phyloP scores from a whole-genome alignment of 805 yeast genomes.

The Saccharomycopsis lassenensis region DNA sequence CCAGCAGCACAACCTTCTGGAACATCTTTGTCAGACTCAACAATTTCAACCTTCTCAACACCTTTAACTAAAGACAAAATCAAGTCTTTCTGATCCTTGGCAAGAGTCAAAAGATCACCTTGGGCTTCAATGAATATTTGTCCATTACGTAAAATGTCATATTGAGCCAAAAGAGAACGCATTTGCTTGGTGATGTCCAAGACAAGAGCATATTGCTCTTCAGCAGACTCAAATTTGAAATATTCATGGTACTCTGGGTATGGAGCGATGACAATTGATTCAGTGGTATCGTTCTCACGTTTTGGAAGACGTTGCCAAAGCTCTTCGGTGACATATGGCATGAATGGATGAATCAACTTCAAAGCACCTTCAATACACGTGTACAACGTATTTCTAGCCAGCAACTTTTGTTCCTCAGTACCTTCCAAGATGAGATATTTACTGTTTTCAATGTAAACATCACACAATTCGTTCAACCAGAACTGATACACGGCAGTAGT shows the following conservation, averaged over 20 bases:
- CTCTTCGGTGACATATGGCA: constrained; percentile 97
- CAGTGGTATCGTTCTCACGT: constrained; percentile 58
- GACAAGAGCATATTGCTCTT: constrained; percentile 69
- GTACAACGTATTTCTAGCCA: constrained; percentile 91
- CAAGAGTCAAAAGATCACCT: constrained; percentile 46
- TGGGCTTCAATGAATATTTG: constrained; percentile 76
- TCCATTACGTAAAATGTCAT: constrained; percentile 79
- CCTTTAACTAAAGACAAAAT: constrained; percentile 89
- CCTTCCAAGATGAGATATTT: constrained; percentile 90
- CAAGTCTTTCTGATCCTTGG: constrained; percentile 66
- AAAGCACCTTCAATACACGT: constrained; percentile 87
- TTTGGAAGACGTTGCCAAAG: constrained; percentile 98
- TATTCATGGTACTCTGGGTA: constrained; percentile 60
- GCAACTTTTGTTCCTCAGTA: constrained; percentile 66
- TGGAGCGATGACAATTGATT: constrained; percentile 64
- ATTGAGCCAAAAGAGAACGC: constrained; percentile 86
- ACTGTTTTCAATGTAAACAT: constrained; percentile 95
- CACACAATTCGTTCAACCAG: constrained; percentile 94
- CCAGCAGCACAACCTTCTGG: constrained; percentile 89
- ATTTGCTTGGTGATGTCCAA: constrained; percentile 83
- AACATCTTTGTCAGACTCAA: constrained; percentile 40
- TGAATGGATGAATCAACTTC: constrained; percentile 90
- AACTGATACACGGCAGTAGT: constrained; percentile 83
- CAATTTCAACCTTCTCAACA: constrained; percentile 63
- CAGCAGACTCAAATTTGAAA: constrained; percentile 55